Evolutionary conservation across 495 filamentous ascomycete species (phyloP).

Genomic region (Penicillium antarcticum): DNA sequence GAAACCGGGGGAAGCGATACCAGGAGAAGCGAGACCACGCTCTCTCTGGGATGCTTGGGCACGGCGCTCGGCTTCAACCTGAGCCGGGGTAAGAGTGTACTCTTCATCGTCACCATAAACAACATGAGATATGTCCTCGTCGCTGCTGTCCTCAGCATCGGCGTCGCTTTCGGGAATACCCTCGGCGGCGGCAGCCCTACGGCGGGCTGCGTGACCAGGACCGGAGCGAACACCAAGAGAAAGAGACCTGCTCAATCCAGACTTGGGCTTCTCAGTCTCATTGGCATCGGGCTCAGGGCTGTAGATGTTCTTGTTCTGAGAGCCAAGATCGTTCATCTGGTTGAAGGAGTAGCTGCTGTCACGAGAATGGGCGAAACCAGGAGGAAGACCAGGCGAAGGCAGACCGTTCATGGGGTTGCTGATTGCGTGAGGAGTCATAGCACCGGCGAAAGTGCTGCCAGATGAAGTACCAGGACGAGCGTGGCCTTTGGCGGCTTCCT

Average conservation of each 20-base stretch:
- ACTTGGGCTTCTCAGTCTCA: conserved; percentile 33
- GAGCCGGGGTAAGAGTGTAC: conserved; percentile 39
- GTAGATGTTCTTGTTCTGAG: conserved; percentile 45
- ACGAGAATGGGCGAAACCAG: conserved; percentile 22
- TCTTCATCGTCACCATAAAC: conserved; percentile 42
- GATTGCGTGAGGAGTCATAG: conserved; percentile 13
- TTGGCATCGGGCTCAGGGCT: conserved; percentile 36
- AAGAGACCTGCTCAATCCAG: conserved; percentile 36
- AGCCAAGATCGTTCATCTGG: conserved; percentile 42
- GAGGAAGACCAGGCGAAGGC: conserved; percentile 41
- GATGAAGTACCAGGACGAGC: conserved; percentile 32
- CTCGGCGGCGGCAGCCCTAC: conserved; percentile 1
- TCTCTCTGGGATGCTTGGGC: conserved; percentile 20
- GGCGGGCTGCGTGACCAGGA: conserved; percentile 39
- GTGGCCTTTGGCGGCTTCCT: conserved; percentile 33
- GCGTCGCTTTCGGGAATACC: conserved; percentile 5
- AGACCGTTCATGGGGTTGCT: conserved; percentile 26
- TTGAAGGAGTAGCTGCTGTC: conserved; percentile 33
- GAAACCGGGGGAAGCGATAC: not conserved
- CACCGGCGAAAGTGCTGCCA: conserved; percentile 32
- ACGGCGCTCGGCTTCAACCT: conserved; percentile 37
- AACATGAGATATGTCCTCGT: conserved; percentile 37
- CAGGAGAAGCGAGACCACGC: not conserved
- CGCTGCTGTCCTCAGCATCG: conserved; percentile 37
- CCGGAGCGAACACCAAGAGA: conserved; percentile 46